phyloP scores from a whole-genome alignment of 2,329 filamentous ascomycete genomes.

The Rutstroemia sydowiana region DNA sequence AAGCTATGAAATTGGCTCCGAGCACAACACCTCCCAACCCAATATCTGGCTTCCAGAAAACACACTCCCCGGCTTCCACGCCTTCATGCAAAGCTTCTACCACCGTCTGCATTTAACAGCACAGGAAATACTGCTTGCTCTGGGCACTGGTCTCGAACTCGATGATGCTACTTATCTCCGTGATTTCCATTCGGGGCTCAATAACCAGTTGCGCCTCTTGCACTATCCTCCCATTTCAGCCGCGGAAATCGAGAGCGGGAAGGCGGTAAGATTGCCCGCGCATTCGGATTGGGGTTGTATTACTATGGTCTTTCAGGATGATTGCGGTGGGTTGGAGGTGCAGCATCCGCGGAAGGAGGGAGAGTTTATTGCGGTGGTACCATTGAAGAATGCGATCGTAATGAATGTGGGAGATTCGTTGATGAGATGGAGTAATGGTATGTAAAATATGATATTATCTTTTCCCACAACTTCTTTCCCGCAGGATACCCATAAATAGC shows the following conservation, averaged over 20 bases:
- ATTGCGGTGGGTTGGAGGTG: constrained; percentile 43
- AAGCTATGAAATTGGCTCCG: constrained; percentile 45
- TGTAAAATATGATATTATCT: constrained; percentile 6
- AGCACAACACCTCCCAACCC: constrained; percentile 36
- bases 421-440: constrained; percentile 44
- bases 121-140: constrained; percentile 37
- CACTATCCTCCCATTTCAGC: constrained; percentile 48
- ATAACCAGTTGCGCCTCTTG: constrained; percentile 53
- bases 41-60: constrained; percentile 43
- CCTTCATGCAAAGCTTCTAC: constrained; percentile 43
- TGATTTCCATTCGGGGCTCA: constrained; percentile 44
- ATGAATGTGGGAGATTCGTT: constrained; percentile 45
- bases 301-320: constrained; percentile 47
- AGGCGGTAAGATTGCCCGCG: constrained; percentile 39
- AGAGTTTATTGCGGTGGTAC: constrained; percentile 35
- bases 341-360: constrained; percentile 35
- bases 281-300: constrained; percentile 46
- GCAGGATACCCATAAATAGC: neutral
- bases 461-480: neutral
- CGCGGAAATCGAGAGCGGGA: constrained; percentile 34
- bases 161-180: constrained; percentile 39
- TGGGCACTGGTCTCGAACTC: constrained; percentile 42
- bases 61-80: constrained; percentile 38
- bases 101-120: constrained; percentile 38
- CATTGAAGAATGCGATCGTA: constrained; percentile 35